Percentiles rank a stretch among this genome's conserved stretches.
These are phyloP conservation scores for Cornus florida DNA, from an alignment of 148 eudicot species.

Conservation along the genomic window DNA sequence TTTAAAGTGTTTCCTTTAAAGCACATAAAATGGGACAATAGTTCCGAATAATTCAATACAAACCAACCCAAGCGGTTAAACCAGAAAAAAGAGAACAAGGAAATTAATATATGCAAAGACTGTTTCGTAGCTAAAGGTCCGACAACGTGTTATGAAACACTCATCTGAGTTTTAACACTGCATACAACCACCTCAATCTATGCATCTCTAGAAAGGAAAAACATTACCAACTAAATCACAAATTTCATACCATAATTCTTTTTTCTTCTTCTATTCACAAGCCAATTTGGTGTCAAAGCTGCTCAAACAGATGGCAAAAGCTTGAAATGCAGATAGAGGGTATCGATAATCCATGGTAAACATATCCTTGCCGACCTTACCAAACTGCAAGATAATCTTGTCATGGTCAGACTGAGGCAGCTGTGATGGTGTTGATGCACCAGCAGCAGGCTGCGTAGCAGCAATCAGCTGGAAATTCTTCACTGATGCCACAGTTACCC, in stretches of 20 bases:
- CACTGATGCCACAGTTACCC: conserved; percentile 38
- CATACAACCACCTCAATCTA: not conserved
- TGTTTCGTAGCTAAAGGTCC: too few relatives aligned
- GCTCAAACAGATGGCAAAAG: conserved; percentile 36
- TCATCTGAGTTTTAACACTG: too few relatives aligned
- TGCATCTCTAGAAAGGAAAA: not conserved
- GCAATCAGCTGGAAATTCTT: conserved; percentile 39
- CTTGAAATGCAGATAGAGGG: conserved; percentile 37
- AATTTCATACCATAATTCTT: not conserved
- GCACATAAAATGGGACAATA: too few relatives aligned
- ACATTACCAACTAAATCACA: not conserved
- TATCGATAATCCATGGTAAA: conserved; percentile 38
- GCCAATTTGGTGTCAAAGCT: conserved; percentile 43
- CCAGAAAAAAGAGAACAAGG: too few relatives aligned
- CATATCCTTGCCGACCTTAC: conserved; percentile 39
- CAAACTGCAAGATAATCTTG: conserved; percentile 31
- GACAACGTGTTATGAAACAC: too few relatives aligned
- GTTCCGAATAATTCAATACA: too few relatives aligned
- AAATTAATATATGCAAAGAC: too few relatives aligned
- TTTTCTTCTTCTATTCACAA: conserved; percentile 23
- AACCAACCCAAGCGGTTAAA: too few relatives aligned
- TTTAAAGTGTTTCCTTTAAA: too few relatives aligned
- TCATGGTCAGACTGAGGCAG: conserved; percentile 26
- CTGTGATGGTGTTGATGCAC: conserved; percentile 15
- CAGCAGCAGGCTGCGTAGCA: conserved; percentile 19